These are phyloP conservation scores for Heliamphora pulchella DNA, from an alignment of 179 eudicot genomes.

Conservation along the genomic window DNA sequence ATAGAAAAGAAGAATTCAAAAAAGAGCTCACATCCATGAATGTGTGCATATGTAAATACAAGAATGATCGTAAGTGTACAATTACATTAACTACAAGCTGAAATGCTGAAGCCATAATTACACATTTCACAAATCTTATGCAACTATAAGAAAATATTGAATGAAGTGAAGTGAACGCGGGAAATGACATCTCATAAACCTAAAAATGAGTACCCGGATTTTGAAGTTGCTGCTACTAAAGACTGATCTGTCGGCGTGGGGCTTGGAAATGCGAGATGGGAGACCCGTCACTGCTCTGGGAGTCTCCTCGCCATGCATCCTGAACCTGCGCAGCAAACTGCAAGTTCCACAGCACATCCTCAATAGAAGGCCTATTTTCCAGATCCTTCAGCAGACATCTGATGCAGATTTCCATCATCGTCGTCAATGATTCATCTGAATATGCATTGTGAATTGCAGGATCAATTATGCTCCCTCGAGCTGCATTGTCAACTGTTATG, in stretches of 20 bases:
- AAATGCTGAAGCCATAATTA: no score
- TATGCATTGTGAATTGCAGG: constrained; percentile 44
- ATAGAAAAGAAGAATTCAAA: no score
- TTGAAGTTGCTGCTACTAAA: constrained; percentile 12
- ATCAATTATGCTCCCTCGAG: constrained; percentile 51
- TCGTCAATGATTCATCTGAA: constrained; percentile 63
- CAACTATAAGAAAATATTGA: not conserved
- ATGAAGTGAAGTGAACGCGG: not conserved
- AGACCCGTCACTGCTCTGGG: constrained; percentile 37
- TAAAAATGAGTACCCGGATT: constrained; percentile 2
- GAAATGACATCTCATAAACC: constrained; percentile 3
- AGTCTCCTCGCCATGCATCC: constrained; percentile 55
- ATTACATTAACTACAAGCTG: no score
- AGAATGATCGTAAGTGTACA: no score
- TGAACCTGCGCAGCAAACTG: constrained; percentile 93
- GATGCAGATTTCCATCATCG: constrained; percentile 63
- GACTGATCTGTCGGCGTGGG: constrained; percentile 18
- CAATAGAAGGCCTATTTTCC: constrained; percentile 61
- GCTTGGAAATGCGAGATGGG: constrained; percentile 37
- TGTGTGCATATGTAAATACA: no score
- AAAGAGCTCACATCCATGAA: no score
- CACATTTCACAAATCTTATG: not conserved
- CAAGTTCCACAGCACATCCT: constrained; percentile 83
- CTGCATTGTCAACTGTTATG: constrained; percentile 37
- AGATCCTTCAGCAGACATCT: constrained; percentile 49